Conservation (phyloP, 805 yeast genomes). For the Metschnikowia vanudenii region DNA sequence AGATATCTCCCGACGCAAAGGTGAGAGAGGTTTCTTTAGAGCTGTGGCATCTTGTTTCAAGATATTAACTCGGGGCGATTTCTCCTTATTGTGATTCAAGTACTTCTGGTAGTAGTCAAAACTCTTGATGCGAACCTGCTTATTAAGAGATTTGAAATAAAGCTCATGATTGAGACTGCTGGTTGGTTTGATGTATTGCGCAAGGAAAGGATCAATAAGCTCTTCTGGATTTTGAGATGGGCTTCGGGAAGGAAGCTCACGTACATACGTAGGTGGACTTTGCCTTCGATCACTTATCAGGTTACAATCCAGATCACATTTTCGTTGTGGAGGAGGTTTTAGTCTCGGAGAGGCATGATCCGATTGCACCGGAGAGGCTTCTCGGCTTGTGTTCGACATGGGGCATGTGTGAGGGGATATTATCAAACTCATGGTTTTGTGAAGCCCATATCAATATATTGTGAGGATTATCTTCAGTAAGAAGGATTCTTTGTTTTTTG, state of each 20-base stretch:
- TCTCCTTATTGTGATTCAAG: constrained; percentile 6
- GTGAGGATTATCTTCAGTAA: not conserved
- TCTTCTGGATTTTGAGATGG: constrained; percentile 1
- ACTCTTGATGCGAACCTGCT: constrained; percentile 12
- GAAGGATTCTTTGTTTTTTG: not conserved
- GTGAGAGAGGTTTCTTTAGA: constrained; percentile 5
- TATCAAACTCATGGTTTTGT: constrained; percentile 14
- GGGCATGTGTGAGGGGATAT: constrained; percentile 12
- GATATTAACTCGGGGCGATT: not conserved
- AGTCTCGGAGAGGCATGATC: constrained; percentile 6
- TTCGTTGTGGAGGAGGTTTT: constrained; percentile 4
- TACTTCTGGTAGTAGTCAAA: constrained; percentile 19
- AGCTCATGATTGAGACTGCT: constrained; percentile 13
- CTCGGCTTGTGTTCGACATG: constrained; percentile 13
- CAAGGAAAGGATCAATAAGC: constrained; percentile 18
- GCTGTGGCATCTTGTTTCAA: not conserved
- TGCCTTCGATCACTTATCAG: not conserved
- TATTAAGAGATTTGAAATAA: constrained; percentile 14
- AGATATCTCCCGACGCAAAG: constrained; percentile 3
- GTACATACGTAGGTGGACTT: not conserved
- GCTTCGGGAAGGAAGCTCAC: not conserved
- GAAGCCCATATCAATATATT: constrained; percentile 1
- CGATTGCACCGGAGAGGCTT: constrained; percentile 6
- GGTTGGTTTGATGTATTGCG: constrained; percentile 18
- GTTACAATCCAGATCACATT: not conserved